Evolutionary conservation across 148 eudicot genomes (phyloP).

Genomic region (Camellia granthamiana): DNA sequence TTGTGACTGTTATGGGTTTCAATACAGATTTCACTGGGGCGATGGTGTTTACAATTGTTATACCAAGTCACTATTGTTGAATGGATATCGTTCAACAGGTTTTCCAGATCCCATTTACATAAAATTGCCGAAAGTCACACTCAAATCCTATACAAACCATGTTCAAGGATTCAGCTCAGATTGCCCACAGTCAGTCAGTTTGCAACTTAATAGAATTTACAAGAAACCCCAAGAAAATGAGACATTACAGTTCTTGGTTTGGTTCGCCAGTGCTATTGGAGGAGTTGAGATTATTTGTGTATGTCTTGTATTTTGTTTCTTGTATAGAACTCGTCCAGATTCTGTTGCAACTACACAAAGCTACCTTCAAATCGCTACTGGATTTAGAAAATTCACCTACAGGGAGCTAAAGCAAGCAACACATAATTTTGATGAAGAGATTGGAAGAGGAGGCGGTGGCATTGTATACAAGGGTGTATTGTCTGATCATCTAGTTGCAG

Average conservation of each 20-base stretch:
- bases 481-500: too few relatives aligned
- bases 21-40: slow-evolving; percentile 8
- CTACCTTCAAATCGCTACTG: slow-evolving; percentile 11
- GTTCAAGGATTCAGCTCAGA: slow-evolving; percentile 1
- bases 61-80: slow-evolving; percentile 26
- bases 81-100: slow-evolving; percentile 24
- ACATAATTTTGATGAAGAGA: too few relatives aligned
- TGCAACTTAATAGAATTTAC: slow-evolving; percentile 12
- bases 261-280: slow-evolving; percentile 16
- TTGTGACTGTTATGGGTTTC: slow-evolving; percentile 31
- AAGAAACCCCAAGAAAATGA: neutral
- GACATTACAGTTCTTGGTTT: slow-evolving; percentile 14
- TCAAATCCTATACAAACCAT: neutral
- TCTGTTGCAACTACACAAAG: neutral
- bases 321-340: slow-evolving; percentile 4
- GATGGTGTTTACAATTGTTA: slow-evolving; percentile 22
- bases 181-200: slow-evolving; percentile 7
- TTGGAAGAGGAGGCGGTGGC: too few relatives aligned
- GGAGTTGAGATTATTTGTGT: neutral
- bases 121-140: slow-evolving; percentile 22
- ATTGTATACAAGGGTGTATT: too few relatives aligned
- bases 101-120: slow-evolving; percentile 16
- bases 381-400: too few relatives aligned
- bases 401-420: too few relatives aligned
- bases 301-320: neutral